phyloP scores from a whole-genome alignment of 495 filamentous ascomycete genomes.

The Penicillium salamii region DNA sequence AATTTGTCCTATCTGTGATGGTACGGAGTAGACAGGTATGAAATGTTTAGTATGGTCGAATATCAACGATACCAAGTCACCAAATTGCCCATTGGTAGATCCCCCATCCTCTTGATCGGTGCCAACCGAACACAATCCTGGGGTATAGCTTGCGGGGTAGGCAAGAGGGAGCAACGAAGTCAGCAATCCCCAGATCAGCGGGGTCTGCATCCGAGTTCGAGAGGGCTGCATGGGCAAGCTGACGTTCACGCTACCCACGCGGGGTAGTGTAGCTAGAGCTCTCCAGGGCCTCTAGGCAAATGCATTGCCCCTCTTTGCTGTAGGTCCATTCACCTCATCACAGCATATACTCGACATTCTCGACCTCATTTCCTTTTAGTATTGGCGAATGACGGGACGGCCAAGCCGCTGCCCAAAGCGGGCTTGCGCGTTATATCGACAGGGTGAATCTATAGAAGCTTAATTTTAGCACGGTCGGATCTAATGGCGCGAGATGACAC shows the following conservation, averaged over 20 bases:
- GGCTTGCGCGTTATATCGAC: background rate
- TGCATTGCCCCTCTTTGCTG: background rate
- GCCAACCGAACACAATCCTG: background rate
- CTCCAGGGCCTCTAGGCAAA: too few species aligned
- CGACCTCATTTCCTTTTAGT: background rate
- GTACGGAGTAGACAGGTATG: too few species aligned
- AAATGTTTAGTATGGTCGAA: too few species aligned
- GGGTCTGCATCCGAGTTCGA: constrained; percentile 1
- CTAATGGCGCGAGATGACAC: background rate
- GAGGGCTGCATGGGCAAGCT: background rate
- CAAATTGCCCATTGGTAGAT: constrained; percentile 2
- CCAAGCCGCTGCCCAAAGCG: constrained; percentile 8
- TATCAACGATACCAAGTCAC: background rate
- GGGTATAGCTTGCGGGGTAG: constrained; percentile 8
- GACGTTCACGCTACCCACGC: background rate
- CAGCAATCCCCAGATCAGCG: background rate
- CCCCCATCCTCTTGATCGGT: background rate
- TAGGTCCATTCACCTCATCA: background rate
- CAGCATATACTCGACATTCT: background rate
- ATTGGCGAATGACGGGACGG: background rate
- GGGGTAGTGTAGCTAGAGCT: constrained; percentile 3
- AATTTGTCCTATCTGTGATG: background rate
- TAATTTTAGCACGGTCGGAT: background rate
- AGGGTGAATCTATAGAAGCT: constrained; percentile 2
- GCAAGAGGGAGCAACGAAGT: background rate